Base-by-base conservation (phyloP, 148 eudicot genomes). In the Spergularia marina region DNA sequence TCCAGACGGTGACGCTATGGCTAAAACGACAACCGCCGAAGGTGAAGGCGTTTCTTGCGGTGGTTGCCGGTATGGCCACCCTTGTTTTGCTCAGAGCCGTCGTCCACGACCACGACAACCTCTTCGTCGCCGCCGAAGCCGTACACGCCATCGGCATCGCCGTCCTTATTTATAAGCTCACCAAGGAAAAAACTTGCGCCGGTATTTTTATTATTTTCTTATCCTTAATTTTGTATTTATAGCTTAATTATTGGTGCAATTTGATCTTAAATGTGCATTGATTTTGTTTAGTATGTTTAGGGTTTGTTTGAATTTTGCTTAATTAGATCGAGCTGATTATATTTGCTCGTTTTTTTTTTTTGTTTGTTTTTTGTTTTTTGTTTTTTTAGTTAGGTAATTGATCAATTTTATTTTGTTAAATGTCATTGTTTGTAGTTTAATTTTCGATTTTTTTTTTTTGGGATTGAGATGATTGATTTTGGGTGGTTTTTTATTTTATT, bases 161-260 rank as follows among this genome's bases (percentile, higher is more conserved):
- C 6, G 91, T 93, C 53, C 97, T 93, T 41, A 89, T 93, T 65
- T 93, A 85, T 72, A 93, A 93, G 80, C 93, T 93, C 82, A 85
- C 86, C 67, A 91, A 89, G 84, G 94, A 91, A 70, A 93, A 85
- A 78, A 91, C 98, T 80, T 93, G 98, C 66, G 98, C 98, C 7
- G 98, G 98, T 93, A 87, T 10, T 20, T 12, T 18, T 18, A 21
- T 14, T 6, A 36, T 17, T 1, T 68, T 58, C 5, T 58, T n/a
- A 25, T 11, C 39, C 17, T 4, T 23, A 2, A 10, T 41, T 64
- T 61, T 0, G 1, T 23, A 17, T 25, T 63, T 5, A 12, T 15
- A 36, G 21, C 17, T 40, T 40, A 0, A 44, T 41, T 18, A 6
- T 56, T 56, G 20, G 17, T 56, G 8, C 17, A 56, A 56, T 56